Evolutionary conservation across 2,329 filamentous ascomycete genomes (phyloP).

Genomic region (Cryphonectria parasitica): DNA sequence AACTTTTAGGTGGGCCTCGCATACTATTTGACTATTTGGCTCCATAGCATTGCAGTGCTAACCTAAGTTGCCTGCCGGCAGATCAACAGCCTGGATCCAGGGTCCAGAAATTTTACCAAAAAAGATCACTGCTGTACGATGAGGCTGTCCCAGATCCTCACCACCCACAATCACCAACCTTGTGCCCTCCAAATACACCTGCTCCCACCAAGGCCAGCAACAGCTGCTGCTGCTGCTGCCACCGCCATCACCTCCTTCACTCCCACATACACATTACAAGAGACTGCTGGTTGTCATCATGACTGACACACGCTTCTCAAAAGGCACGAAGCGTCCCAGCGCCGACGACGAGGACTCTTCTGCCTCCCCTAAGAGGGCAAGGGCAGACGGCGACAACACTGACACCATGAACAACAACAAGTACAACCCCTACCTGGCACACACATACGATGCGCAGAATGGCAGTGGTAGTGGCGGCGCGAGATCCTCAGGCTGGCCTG

Average conservation of each 20-base stretch:
- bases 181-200: not conserved
- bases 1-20: slow-evolving; percentile 15
- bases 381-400: slow-evolving; percentile 29
- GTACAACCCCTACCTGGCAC: slow-evolving; percentile 87
- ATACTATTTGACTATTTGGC: not conserved
- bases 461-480: slow-evolving; percentile 37
- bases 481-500: slow-evolving; percentile 40
- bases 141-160: slow-evolving; percentile 2
- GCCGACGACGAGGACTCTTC: slow-evolving; percentile 47
- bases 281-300: slow-evolving; percentile 36
- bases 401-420: slow-evolving; percentile 29
- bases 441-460: slow-evolving; percentile 67
- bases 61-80: slow-evolving; percentile 5
- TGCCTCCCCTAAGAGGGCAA: slow-evolving; percentile 38
- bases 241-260: not conserved
- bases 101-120: slow-evolving; percentile 23
- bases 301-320: slow-evolving; percentile 40
- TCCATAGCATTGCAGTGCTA: not conserved
- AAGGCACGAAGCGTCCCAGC: slow-evolving; percentile 49
- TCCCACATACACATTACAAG: not conserved
- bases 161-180: not conserved
- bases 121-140: not conserved
- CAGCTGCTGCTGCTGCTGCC: not conserved
- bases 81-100: not conserved
- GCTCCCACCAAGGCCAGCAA: not conserved